Conservation (phyloP, 2,329 filamentous ascomycete species). For the Diaporthe humulicola region DNA sequence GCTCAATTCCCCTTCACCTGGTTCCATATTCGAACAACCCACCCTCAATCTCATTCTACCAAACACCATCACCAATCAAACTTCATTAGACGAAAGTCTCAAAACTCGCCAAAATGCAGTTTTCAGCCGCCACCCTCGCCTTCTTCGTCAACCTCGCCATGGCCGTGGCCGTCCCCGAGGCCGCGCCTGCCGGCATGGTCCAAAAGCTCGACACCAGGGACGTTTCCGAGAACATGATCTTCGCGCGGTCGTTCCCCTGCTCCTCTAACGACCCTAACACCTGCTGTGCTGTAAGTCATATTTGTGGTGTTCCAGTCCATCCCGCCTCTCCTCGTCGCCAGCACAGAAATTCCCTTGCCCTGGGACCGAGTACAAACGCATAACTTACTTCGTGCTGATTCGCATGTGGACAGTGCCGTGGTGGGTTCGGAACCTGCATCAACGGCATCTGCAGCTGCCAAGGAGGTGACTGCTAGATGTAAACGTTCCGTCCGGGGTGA, state of each 20-base stretch:
- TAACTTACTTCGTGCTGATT: not conserved
- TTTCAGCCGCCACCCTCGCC: conserved; percentile 45
- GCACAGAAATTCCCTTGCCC: not conserved
- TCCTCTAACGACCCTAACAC: conserved; percentile 19
- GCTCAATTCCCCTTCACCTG: not conserved
- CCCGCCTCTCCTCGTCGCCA: no score
- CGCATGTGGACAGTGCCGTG: conserved; percentile 9
- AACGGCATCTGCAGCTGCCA: conserved; percentile 31
- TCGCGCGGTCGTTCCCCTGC: conserved; percentile 20
- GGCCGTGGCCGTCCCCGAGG: conserved; percentile 44
- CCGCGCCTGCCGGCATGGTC: conserved; percentile 22
- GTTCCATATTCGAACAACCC: not conserved
- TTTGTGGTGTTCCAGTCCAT: no score
- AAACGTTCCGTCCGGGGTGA: no score
- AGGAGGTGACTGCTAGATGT: conserved; percentile 31
- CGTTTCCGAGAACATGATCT: conserved; percentile 12
- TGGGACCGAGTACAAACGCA: not conserved
- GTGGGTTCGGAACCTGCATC: conserved; percentile 34
- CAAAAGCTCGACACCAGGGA: conserved; percentile 27
- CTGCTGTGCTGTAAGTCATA: conserved; percentile 33
- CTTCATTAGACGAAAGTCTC: not conserved
- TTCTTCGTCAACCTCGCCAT: conserved; percentile 46
- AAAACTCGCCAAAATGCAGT: conserved; percentile 47
- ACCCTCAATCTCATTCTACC: not conserved
- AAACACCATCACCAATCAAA: not conserved